Evolutionary conservation across 352 stramenopile genomes (phyloP), one percentile per base, ranked within the genome.

Genomic region (Phytophthora kernoviae): DNA sequence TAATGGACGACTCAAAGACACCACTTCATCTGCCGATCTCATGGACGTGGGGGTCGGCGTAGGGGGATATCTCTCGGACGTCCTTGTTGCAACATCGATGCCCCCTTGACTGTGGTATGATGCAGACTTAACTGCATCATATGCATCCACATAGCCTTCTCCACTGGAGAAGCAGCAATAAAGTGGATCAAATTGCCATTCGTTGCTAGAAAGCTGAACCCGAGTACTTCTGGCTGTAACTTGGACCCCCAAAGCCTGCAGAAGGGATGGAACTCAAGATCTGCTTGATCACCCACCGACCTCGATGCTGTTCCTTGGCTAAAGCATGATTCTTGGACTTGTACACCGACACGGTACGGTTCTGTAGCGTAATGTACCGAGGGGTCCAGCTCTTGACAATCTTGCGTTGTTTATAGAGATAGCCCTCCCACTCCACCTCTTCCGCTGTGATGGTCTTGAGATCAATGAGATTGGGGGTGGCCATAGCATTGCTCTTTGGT

Each of bases 331-430:
- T 87, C 68, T 95, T 95, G 65, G 75, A 87, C 73, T 93, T 94
- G 79, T 94, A 96, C 30, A 93, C 81, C 9, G 84, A 87, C 32
- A 94, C 54, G 8, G 81, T 90, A 46, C 81, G 73, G 65, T 92
- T 91, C 68, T 92, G 77, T 32, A 96, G 67, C 62, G 84, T 96
- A 48, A 94, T 90, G 68, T 96, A 96, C 2, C 87, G 82, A 39
- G 83, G 84, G 41, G 81, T 93, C 87, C 87, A 96, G 73, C 83
- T 93, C 76, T 94, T 94, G 49, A 96, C 87, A 57, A 96, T 84
- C 72, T 94, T 93, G 60, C 84, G 83, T 62, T 96, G 87, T 70
- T 96, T 96, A 75, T 94, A 96, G 12, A 96, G 55, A 56, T 96
- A 96, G 2, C 87, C 87, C 57, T 96, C 87, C 87, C 87, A 96